phyloP scores from a whole-genome alignment of 441 rosid genomes.

The Erysimum cheiri region DNA sequence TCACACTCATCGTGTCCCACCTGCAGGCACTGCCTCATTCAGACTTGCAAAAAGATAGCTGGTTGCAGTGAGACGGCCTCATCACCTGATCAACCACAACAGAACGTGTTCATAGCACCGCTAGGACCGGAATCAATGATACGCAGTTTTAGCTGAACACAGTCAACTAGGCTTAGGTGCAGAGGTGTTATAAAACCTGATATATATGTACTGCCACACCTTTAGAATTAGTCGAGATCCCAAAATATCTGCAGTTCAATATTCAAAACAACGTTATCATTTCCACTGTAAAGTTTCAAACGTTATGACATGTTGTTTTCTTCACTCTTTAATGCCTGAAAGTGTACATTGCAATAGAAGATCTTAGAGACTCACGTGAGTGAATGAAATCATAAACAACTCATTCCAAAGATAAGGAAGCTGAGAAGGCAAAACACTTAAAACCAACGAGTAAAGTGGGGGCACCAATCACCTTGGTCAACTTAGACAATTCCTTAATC shows the following conservation, averaged over 20 bases:
- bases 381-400: constrained; percentile 40
- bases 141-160: constrained; percentile 21
- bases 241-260: constrained; percentile 31
- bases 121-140: constrained; percentile 37
- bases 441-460: constrained; percentile 25
- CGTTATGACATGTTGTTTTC: constrained; percentile 39
- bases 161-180: constrained; percentile 38
- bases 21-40: constrained; percentile 48
- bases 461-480: constrained; percentile 45
- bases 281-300: constrained; percentile 44
- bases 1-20: constrained; percentile 49
- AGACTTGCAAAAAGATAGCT: constrained; percentile 45
- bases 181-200: constrained; percentile 21
- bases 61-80: constrained; percentile 34
- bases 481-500: constrained; percentile 30
- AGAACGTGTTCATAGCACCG: constrained; percentile 35
- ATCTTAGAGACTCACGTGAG: constrained; percentile 26
- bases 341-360: constrained; percentile 23
- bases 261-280: constrained; percentile 31
- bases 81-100: constrained; percentile 35
- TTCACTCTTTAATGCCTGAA: constrained; percentile 26
- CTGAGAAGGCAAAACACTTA: constrained; percentile 50
- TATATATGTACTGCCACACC: constrained; percentile 33
- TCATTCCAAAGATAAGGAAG: constrained; percentile 37
- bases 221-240: constrained; percentile 29